Conservation (phyloP, 805 yeast species). For the Candida coquimbonensis region DNA sequence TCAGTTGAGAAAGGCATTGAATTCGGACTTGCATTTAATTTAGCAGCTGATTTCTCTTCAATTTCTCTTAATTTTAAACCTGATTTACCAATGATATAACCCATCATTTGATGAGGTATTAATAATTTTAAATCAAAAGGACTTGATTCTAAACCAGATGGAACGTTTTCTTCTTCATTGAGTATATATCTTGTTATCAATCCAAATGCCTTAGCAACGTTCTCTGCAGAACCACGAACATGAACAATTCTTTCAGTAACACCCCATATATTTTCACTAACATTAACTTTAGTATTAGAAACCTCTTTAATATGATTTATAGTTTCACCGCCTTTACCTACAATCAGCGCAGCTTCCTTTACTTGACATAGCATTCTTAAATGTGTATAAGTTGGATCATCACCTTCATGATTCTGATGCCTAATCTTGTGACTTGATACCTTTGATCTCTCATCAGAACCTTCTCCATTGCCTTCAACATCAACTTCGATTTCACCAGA, state of each 20-base stretch:
- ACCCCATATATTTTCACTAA: conserved; percentile 64
- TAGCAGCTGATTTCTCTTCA: conserved; percentile 76
- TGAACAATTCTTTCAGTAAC: conserved; percentile 70
- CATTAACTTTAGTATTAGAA: conserved; percentile 59
- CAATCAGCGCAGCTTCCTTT: conserved; percentile 67
- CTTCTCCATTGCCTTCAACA: conserved; percentile 2
- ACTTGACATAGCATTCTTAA: conserved; percentile 71
- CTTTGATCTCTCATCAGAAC: neutral
- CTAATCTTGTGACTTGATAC: conserved; percentile 24
- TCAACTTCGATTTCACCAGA: conserved; percentile 8
- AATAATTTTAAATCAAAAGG: conserved; percentile 53
- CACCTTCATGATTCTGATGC: conserved; percentile 15
- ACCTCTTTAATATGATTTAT: conserved; percentile 56
- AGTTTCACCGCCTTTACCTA: conserved; percentile 76
- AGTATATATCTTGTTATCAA: conserved; percentile 58
- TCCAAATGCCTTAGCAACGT: conserved; percentile 79
- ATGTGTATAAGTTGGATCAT: conserved; percentile 56
- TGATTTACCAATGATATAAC: conserved; percentile 71
- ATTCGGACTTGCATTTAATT: conserved; percentile 64
- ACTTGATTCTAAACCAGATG: conserved; percentile 48
- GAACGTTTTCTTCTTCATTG: conserved; percentile 59
- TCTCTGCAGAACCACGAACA: conserved; percentile 68
- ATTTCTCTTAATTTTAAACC: conserved; percentile 73
- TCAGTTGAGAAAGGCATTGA: conserved; percentile 74
- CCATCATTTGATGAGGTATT: conserved; percentile 75